phyloP scores from a whole-genome alignment of 169 alveolate genomes.

The Plasmodium cynomolgi region DNA sequence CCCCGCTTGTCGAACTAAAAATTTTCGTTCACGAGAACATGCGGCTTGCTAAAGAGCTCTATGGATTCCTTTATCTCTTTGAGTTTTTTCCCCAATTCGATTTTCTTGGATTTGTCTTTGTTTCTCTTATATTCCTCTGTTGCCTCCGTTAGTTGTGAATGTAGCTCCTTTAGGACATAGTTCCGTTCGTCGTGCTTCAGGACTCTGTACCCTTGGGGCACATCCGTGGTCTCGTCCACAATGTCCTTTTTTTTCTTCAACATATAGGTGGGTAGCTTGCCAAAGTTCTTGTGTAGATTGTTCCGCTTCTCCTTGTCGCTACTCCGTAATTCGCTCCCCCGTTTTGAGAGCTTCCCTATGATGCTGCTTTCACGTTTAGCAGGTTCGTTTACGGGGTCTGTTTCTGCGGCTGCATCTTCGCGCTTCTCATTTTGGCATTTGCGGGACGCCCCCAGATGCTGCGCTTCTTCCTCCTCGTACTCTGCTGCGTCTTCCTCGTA shows the following conservation, averaged over 20 bases:
- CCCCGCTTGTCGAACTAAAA: background rate
- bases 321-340: background rate
- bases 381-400: background rate
- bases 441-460: background rate
- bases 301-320: background rate
- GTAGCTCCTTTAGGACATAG: constrained; percentile 46
- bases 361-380: constrained; percentile 10
- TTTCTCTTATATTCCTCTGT: constrained; percentile 50
- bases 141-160: constrained; percentile 48
- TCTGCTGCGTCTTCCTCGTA: background rate
- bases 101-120: constrained; percentile 34
- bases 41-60: constrained; percentile 40
- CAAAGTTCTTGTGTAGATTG: constrained; percentile 45
- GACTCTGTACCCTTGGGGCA: constrained; percentile 40
- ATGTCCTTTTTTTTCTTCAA: constrained; percentile 53
- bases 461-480: background rate
- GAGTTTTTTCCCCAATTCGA: constrained; percentile 38
- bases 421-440: constrained; percentile 3
- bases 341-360: constrained; percentile 37
- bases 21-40: constrained; percentile 40
- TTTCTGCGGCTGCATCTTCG: constrained; percentile 19
- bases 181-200: constrained; percentile 51
- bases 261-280: constrained; percentile 50
- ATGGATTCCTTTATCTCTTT: constrained; percentile 60
- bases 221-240: constrained; percentile 17